Base-by-base conservation (phyloP, 2,329 filamentous ascomycete genomes). In the Colletotrichum liaoningense region DNA sequence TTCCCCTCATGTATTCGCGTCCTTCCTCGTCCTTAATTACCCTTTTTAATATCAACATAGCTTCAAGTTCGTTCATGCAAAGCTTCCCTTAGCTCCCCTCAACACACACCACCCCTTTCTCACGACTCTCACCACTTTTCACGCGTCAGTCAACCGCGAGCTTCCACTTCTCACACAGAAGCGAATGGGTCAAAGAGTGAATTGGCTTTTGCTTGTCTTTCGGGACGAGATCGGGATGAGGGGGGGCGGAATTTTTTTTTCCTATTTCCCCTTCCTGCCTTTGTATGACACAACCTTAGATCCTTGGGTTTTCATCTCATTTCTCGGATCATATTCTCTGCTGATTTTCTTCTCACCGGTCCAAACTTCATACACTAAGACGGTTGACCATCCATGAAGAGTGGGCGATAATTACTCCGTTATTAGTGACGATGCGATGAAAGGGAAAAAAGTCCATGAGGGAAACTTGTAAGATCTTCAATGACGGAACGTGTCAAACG, bases 1-100 rank as follows among this genome's bases (percentile, higher is more conserved):
- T n/a, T 33, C 22, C 42, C 38, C 54, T 46, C 38, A 33, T 64
- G 42, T 26, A 69, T 42, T 35, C 55, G 42, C 30, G 59, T 60
- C 59, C 59, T 56, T 69, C 33, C 55, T 73, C 30, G 55, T 73
- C 54, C 54, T 59, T 38, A 55, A 57, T 67, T 72, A 33, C 58
- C 26, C 35, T 57, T 68, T 68, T 58, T 52, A 58, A 64, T 26
- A 22, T 64, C 38, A 63, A 16, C 63, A 69, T 58, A 42, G 52
- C 65, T 63, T 69, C 57, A 30, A 19, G n/a, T 26, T 35, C 28
- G 58, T 63, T 69, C 66, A 73, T 60, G 66, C 66, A 54, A 19
- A 59, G 60, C 66, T 72, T 59, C 26, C 64, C 55, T 35, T 52
- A 30, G 46, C 58, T 67, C 30, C 33, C 19, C 42, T 16, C 54